phyloP scores from a whole-genome alignment of 176 grass and related monocot species.

The Musa schizocarpa region DNA sequence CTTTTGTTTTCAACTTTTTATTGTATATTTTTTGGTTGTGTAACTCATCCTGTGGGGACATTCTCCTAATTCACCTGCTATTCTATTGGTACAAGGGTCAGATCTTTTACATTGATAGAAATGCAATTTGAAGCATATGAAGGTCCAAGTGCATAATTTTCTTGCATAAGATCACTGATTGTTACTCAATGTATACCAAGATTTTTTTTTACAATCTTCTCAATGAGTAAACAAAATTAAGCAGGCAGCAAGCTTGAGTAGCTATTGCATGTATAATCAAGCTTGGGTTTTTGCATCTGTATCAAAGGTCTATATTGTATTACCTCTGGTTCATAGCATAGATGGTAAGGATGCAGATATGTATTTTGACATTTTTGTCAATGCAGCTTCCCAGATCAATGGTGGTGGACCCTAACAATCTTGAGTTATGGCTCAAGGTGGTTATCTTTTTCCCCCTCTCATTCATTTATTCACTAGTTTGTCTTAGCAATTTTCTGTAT shows the following conservation, averaged over 20 bases:
- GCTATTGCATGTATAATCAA: background rate
- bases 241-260: background rate
- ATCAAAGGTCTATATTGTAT: background rate
- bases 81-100: no score
- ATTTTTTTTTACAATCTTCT: no score
- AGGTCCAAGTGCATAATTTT: no score
- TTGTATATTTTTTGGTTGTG: background rate
- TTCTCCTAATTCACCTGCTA: background rate
- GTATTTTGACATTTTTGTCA: background rate
- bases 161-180: no score
- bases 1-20: background rate
- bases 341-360: background rate
- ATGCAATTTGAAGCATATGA: no score
- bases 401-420: slow-evolving; percentile 63
- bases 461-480: background rate
- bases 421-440: slow-evolving; percentile 96
- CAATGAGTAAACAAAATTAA: no score
- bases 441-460: slow-evolving; percentile 1
- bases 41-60: background rate
- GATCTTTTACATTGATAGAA: no score
- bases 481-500: background rate
- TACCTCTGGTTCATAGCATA: background rate
- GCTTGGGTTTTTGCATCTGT: background rate
- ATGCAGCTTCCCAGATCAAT: slow-evolving; percentile 74
- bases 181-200: no score